phyloP scores from a whole-genome alignment of 179 eudicot genomes.

The Amaranthus tricolor region DNA sequence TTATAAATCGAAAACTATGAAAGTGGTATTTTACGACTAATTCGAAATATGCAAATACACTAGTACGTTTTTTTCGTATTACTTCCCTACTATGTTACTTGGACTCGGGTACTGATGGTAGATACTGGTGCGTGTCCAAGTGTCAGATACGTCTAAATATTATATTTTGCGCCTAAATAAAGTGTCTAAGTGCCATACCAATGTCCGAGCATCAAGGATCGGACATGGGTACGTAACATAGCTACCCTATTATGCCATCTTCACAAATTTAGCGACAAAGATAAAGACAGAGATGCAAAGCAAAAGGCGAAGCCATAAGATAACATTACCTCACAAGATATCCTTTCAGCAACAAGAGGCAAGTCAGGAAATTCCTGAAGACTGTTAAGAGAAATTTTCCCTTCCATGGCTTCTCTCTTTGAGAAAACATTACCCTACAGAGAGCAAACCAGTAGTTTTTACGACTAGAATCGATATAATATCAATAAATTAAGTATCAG shows the following conservation, averaged over 20 bases:
- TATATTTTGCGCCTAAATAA: too few relatives aligned
- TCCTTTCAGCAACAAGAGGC: conserved; percentile 39
- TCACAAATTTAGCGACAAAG: not conserved
- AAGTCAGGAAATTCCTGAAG: conserved; percentile 43
- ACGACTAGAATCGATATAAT: not conserved
- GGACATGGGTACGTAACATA: too few relatives aligned
- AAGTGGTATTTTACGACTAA: too few relatives aligned
- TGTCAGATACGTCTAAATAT: too few relatives aligned
- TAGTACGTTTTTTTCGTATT: not conserved
- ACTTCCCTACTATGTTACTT: not conserved
- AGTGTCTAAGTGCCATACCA: too few relatives aligned
- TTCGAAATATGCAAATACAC: not conserved
- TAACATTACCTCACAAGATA: conserved; percentile 46
- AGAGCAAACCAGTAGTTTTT: not conserved
- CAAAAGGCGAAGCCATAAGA: not conserved
- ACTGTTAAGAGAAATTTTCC: conserved; percentile 13
- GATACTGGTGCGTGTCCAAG: too few relatives aligned
- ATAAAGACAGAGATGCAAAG: not conserved
- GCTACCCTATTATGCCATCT: not conserved
- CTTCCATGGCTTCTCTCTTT: conserved; percentile 19
- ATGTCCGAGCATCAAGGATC: too few relatives aligned
- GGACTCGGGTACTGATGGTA: too few relatives aligned
- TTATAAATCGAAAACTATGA: not conserved
- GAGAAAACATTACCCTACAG: not conserved
- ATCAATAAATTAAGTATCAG: not conserved